A percentile compares a stretch with the other conserved stretches of the same genome.
Evolutionary conservation across 306 rosid species (phyloP).

Genomic region (Spatholobus suberectus): DNA sequence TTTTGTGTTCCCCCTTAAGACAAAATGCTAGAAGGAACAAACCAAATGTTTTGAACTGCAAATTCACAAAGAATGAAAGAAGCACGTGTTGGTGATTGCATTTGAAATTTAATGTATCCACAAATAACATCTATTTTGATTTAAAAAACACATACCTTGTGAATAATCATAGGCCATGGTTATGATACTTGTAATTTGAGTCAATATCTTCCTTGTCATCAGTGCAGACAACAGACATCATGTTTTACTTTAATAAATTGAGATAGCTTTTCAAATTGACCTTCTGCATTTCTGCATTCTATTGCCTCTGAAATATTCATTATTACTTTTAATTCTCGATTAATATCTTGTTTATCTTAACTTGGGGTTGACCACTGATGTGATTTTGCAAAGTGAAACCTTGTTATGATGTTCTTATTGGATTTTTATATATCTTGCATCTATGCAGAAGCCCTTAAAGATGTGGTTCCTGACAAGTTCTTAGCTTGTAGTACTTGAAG

Average conservation of each 20-base stretch:
- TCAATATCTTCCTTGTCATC: background rate
- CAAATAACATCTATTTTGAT: background rate
- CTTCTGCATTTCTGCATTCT: conserved; percentile 11
- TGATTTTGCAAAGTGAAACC: conserved; percentile 23
- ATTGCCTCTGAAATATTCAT: background rate
- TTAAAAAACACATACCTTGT: background rate
- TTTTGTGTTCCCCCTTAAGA: background rate
- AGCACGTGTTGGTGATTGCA: background rate
- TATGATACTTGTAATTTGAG: background rate
- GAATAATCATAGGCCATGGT: background rate
- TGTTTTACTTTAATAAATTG: background rate
- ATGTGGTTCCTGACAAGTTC: conserved; percentile 13
- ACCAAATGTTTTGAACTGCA: background rate
- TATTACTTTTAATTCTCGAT: background rate
- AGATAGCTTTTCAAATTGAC: background rate
- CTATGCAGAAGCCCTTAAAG: conserved; percentile 16
- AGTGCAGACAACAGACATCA: background rate
- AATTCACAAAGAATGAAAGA: background rate
- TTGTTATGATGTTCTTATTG: background rate
- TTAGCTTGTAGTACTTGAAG: conserved; percentile 1
- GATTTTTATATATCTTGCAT: conserved; percentile 18
- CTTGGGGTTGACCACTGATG: background rate
- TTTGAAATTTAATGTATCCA: conserved; percentile 13
- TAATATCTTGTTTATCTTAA: background rate
- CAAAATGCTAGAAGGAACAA: background rate